phyloP scores from a whole-genome alignment of 805 yeast genomes.

The Ogataea philodendri region DNA sequence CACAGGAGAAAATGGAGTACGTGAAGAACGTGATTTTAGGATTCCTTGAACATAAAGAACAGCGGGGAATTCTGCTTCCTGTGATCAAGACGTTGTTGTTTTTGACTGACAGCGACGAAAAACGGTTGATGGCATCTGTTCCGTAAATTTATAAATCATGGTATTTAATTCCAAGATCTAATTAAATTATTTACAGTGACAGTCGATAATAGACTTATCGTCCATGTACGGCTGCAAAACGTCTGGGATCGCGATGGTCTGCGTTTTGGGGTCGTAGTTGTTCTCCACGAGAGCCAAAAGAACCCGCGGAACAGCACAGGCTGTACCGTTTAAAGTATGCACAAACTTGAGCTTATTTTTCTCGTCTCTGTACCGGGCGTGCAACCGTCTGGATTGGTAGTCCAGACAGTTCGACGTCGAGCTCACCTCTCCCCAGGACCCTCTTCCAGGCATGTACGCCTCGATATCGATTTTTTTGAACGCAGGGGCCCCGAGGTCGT shows the following conservation, averaged over 20 bases:
- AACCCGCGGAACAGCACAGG: conserved; percentile 91
- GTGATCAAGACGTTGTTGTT: conserved; percentile 76
- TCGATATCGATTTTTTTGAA: conserved; percentile 89
- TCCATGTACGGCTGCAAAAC: conserved; percentile 74
- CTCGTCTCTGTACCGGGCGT: conserved; percentile 51
- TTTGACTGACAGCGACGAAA: conserved; percentile 69
- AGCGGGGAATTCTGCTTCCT: conserved; percentile 78
- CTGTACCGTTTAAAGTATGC: conserved; percentile 92
- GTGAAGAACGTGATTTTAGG: conserved; percentile 89
- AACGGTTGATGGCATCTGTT: conserved; percentile 60
- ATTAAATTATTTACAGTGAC: conserved; percentile 5
- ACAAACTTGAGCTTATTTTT: conserved; percentile 47
- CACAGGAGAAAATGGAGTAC: conserved; percentile 61
- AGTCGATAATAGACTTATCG: conserved; percentile 41
- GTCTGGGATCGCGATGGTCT: conserved; percentile 61
- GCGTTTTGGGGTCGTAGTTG: conserved; percentile 58
- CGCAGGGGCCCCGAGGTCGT: conserved; percentile 94
- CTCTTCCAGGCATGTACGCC: conserved; percentile 98
- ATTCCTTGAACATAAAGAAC: conserved; percentile 89
- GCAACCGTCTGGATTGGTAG: conserved; percentile 81
- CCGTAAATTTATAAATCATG: conserved; percentile 3
- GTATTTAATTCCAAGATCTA: not conserved
- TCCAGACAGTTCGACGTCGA: conserved; percentile 92
- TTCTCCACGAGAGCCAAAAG: conserved; percentile 89
- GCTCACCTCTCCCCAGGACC: conserved; percentile 86